Evolutionary conservation across 768 basidiomycete species (phyloP).

Genomic region (Termitomyces sp.): DNA sequence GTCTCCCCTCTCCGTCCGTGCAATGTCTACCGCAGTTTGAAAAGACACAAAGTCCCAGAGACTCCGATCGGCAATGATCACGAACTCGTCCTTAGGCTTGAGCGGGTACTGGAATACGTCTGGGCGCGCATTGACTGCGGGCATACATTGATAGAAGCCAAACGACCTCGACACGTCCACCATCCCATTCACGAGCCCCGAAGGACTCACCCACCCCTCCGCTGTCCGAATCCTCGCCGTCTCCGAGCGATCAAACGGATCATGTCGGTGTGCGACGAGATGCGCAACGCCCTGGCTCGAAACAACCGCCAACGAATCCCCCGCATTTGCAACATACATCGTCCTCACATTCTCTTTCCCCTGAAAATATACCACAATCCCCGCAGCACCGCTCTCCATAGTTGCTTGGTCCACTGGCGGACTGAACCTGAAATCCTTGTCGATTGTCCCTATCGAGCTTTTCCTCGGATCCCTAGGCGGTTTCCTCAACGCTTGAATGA

Average conservation of each 20-base stretch:
- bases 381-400: conserved; percentile 70
- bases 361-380: conserved; percentile 79
- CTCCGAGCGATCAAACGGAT: conserved; percentile 84
- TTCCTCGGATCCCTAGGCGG: conserved; percentile 40
- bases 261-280: conserved; percentile 73
- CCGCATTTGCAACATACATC: conserved; percentile 87
- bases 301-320: conserved; percentile 82
- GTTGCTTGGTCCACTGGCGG: conserved; percentile 40
- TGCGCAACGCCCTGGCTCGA: conserved; percentile 72
- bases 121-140: conserved; percentile 86
- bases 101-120: conserved; percentile 66
- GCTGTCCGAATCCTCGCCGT: conserved; percentile 82
- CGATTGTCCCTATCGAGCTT: conserved; percentile 57
- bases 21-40: conserved; percentile 96
- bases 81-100: conserved; percentile 85
- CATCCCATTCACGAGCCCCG: conserved; percentile 88
- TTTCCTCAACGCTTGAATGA: conserved; percentile 26
- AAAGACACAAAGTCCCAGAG: conserved; percentile 93
- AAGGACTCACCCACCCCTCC: conserved; percentile 92
- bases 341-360: conserved; percentile 48
- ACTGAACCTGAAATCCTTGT: conserved; percentile 24
- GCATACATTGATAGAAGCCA: conserved; percentile 86
- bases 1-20: conserved; percentile 57
- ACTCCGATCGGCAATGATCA: conserved; percentile 91
- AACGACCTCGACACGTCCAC: conserved; percentile 90